Base-by-base conservation (phyloP, 805 yeast genomes). In the Candida palmyrensis region DNA sequence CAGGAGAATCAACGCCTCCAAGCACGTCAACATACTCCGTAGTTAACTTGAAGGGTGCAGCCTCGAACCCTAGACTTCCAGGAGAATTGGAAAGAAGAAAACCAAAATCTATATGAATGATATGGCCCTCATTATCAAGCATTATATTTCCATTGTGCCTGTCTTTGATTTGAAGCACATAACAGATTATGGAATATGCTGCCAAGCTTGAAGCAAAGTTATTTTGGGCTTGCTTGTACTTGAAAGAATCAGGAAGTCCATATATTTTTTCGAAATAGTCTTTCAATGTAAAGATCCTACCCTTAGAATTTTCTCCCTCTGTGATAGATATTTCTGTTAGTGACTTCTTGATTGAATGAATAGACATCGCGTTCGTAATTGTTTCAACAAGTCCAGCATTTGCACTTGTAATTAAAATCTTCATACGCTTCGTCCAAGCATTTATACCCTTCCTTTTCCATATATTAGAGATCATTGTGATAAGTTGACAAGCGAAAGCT, bases 121-220 rank as follows among this genome's bases (percentile, higher is more conserved):
- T 82, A 52, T 92, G 98, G 0, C 98, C 98, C 39, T 90, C 95
- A 38, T 82, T 79, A 51, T 92, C 98, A 25, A 90, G 66, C 98
- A 92, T 90, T 38, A 92, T 89, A 55, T 92, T 92, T 50, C 98
- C 98, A 53, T 90, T 90, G 53, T 90, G 98, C 45, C 98, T 75
- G 57, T 92, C 98, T 55, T 92, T 92, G 39, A 92, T 85, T 60
- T 90, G 97, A 31, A 92, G 64, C 25, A 90, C 63, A 45, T 88
- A 92, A 40, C 96, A 87, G 21, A 92, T 80, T 12, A 92, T 78
- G 0, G 97, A 88, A 57, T 90, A 92, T 0, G 94, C 82, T 0
- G 98, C 97, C 43, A 92, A 66, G 13, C 96, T 86, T 30, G 71
- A 69, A 2, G 94, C 84, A 58, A 92, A 92, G 44, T 82, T 83